phyloP scores from a whole-genome alignment of 2,329 filamentous ascomycete genomes.

The Plectosphaerella plurivora region DNA sequence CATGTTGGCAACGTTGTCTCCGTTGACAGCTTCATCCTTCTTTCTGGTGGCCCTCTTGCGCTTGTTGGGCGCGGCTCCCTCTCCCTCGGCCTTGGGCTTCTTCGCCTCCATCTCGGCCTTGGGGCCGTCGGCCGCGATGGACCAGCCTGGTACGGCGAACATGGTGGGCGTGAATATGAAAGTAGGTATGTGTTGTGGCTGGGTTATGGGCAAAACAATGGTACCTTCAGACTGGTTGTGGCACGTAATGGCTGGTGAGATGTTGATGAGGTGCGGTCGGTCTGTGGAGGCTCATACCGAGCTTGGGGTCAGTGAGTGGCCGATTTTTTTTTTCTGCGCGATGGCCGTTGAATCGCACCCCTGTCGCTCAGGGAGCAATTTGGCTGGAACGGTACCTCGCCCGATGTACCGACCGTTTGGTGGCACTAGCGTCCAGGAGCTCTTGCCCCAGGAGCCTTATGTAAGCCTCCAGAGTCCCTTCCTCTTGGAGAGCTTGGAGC shows the following conservation, averaged over 20 bases:
- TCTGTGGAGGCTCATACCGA: too few species aligned
- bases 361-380: too few species aligned
- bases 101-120: slow-evolving; percentile 56
- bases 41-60: slow-evolving; percentile 42
- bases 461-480: too few species aligned
- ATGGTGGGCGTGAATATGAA: slow-evolving; percentile 39
- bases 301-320: neutral
- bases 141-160: slow-evolving; percentile 95
- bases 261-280: too few species aligned
- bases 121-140: slow-evolving; percentile 66
- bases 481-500: too few species aligned
- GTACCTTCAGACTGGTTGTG: neutral
- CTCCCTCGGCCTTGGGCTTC: slow-evolving; percentile 29
- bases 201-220: too few species aligned
- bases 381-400: too few species aligned
- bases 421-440: too few species aligned
- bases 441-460: too few species aligned
- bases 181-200: neutral
- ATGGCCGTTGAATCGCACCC: too few species aligned
- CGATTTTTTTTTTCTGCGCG: slow-evolving; percentile 2
- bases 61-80: slow-evolving; percentile 37
- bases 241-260: too few species aligned
- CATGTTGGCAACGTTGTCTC: slow-evolving; percentile 69
- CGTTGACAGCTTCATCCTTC: slow-evolving; percentile 47
- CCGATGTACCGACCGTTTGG: too few species aligned